A percentile compares a stretch with the other conserved stretches of the same genome.
Conservation (phyloP, 2,329 filamentous ascomycete species). For the Parascedosporium putredinis region DNA sequence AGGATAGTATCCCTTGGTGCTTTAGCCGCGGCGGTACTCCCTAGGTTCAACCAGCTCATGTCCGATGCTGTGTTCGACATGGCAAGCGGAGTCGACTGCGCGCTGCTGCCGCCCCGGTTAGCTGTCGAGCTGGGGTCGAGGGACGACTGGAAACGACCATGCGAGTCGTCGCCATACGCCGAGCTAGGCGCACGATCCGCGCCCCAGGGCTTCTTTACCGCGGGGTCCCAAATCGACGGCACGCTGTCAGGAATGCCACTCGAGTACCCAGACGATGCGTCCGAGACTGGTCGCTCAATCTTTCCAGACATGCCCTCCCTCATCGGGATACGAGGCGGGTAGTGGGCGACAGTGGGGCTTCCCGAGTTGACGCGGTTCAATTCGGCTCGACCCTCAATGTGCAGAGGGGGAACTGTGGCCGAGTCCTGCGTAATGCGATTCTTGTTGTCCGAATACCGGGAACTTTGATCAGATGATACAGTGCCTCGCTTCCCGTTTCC, state of each 20-base stretch:
- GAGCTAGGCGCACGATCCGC: conserved; percentile 40
- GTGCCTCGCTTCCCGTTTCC: conserved; percentile 39
- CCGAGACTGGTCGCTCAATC: conserved; percentile 47
- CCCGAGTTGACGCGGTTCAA: conserved; percentile 58
- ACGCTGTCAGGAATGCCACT: conserved; percentile 57
- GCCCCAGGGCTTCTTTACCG: conserved; percentile 36
- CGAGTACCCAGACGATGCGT: conserved; percentile 46
- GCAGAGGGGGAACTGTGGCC: conserved; percentile 59
- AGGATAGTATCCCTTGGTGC: not conserved
- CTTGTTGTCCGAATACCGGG: conserved; percentile 37
- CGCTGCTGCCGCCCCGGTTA: conserved; percentile 29
- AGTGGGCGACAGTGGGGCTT: conserved; percentile 59
- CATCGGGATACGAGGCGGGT: conserved; percentile 37
- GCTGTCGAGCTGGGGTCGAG: conserved; percentile 15
- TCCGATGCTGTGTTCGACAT: conserved; percentile 46
- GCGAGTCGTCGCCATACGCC: conserved; percentile 31
- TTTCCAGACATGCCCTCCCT: conserved; percentile 49
- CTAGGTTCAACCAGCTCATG: conserved; percentile 74
- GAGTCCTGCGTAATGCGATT: conserved; percentile 52
- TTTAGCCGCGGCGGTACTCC: conserved; percentile 25
- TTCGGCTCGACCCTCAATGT: conserved; percentile 51
- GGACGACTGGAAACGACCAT: conserved; percentile 28
- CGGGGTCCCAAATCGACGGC: conserved; percentile 44
- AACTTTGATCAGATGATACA: conserved; percentile 43
- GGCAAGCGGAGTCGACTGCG: conserved; percentile 39